Conservation (phyloP, 2,329 filamentous ascomycete species). For the Tolypocladium cylindrosporum region DNA sequence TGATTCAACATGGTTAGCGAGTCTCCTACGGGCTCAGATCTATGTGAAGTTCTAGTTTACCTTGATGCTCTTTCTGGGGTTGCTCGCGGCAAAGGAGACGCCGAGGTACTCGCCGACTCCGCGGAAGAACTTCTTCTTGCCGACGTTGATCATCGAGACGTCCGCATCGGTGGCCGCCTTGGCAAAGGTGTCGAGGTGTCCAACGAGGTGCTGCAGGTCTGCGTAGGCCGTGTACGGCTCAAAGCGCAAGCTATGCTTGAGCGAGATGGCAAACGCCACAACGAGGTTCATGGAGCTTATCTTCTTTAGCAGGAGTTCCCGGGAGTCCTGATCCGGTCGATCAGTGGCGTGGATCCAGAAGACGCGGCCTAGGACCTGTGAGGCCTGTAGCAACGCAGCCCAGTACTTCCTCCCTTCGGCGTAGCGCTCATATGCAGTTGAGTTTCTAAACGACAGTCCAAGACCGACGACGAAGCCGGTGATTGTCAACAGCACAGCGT, state of each 20-base stretch:
- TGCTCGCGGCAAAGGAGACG: slow-evolving; percentile 64
- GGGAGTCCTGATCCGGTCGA: slow-evolving; percentile 38
- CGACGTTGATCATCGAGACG: slow-evolving; percentile 16
- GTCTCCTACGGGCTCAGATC: too few species aligned
- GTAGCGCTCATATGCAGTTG: slow-evolving; percentile 68
- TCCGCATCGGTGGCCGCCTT: slow-evolving; percentile 37
- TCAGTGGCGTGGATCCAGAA: slow-evolving; percentile 74
- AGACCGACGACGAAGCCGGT: slow-evolving; percentile 75
- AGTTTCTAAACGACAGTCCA: slow-evolving; percentile 66
- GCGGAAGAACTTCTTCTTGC: slow-evolving; percentile 48
- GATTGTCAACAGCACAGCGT: slow-evolving; percentile 53
- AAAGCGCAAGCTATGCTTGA: slow-evolving; percentile 78
- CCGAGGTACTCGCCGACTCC: slow-evolving; percentile 62
- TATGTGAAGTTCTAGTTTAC: too few species aligned
- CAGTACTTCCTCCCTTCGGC: slow-evolving; percentile 55
- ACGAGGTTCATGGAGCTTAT: slow-evolving; percentile 68
- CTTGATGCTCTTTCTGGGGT: slow-evolving; percentile 51
- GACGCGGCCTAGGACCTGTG: slow-evolving; percentile 59
- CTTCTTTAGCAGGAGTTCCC: slow-evolving; percentile 61
- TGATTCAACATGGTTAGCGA: neutral
- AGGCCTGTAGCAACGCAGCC: slow-evolving; percentile 50
- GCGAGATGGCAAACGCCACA: slow-evolving; percentile 63
- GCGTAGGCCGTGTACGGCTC: slow-evolving; percentile 72
- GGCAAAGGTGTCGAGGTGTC: slow-evolving; percentile 68
- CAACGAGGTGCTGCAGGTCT: slow-evolving; percentile 59